Conservation (phyloP, 148 eudicot genomes). For the Euryodendron excelsum region DNA sequence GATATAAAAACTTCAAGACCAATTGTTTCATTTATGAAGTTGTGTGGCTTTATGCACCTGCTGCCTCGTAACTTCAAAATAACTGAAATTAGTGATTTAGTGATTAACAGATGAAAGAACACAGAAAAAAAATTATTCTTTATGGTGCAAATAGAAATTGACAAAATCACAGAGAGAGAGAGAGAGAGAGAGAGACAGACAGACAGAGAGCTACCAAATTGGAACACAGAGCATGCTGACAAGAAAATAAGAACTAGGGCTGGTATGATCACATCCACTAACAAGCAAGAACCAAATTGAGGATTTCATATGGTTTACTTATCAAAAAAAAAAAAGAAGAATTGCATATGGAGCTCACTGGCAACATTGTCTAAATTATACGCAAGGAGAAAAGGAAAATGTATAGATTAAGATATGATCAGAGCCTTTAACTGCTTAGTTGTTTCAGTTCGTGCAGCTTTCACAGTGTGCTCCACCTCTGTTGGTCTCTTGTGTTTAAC, state of each 20-base stretch:
- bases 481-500: conserved; percentile 68
- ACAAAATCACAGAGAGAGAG: not conserved
- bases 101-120: not conserved
- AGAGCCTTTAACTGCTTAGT: conserved; percentile 62
- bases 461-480: conserved; percentile 57
- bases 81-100: not conserved
- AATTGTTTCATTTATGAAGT: not conserved
- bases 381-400: not conserved
- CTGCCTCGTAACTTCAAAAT: not conserved
- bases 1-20: not conserved
- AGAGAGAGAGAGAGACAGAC: too few species aligned
- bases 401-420: conserved; percentile 11
- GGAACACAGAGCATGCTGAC: not conserved
- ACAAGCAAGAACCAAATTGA: not conserved
- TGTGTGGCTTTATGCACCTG: not conserved
- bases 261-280: not conserved
- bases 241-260: not conserved
- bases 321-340: too few species aligned
- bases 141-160: too few species aligned
- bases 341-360: not conserved
- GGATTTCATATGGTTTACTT: too few species aligned
- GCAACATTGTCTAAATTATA: not conserved
- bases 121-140: not conserved
- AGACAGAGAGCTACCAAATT: not conserved
- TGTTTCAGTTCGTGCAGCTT: conserved; percentile 56